Base-by-base conservation (phyloP, 108 stramenopile genomes). In the Stephanodiscus minutulus region DNA sequence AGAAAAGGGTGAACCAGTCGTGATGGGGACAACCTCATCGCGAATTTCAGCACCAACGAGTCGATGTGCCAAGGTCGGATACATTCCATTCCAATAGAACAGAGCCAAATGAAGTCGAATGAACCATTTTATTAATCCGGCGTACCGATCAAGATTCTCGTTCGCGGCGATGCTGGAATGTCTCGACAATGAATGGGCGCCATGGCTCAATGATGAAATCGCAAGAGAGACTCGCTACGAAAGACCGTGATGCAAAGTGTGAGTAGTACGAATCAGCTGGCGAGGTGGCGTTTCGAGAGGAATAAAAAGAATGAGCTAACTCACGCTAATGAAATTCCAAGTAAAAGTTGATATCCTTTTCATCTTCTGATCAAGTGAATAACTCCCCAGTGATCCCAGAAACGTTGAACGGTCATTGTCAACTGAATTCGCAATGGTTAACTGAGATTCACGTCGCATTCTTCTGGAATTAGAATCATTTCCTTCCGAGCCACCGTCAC, bases 71-170 rank as follows among this genome's bases (percentile, higher is more conserved):
- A 80, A 25, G 3, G 79, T 75, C 17, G 79, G 79, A 28, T 80
- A 80, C 39, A 62, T 35, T 2, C 79, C 79, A 47, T 70, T 75
- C 74, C 68, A 80, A 41, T 76, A 80, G 46, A 65, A 80, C 13
- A 80, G 54, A 37, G 79, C 79, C 35, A 80, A 57, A 47, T 80
- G 74, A 35, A 80, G 63, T 28, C 74, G 52, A 15, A 80, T 37
- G 37, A 70, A 33, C 79, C 79, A 80, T 21, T 71, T 70, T 21
- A 80, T 69, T 17, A 78, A 31, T 24, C 47, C 72, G 18, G 77
- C 67, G 21, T 66, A 71, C 17, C 70, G 64, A 62, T 78, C 77
- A 61, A 72, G 69, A 53, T 50, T 39, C 20, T 49, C 57, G 22
- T 56, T 43, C 11, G 48, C 44, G 18, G 48, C 50, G 0, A 18